Evolutionary conservation across 148 eudicot genomes (phyloP), one percentile per base, ranked within the genome.

Genomic region (Vaccinium vitisidaea): DNA sequence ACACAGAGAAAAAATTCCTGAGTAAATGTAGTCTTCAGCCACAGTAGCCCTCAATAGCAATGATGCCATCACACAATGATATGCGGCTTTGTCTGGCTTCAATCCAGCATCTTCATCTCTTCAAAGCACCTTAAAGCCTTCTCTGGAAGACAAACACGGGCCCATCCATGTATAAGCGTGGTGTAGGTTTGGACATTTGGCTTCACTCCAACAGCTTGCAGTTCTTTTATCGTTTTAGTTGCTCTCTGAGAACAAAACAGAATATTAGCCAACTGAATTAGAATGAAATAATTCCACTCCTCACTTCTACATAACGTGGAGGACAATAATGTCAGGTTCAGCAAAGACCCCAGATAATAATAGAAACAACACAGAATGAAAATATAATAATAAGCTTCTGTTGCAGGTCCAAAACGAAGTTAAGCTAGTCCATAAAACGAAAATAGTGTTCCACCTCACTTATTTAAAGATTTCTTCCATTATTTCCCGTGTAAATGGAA

Each of bases 41-140:
- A 95, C 85, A 11, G 94, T 92, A 46, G 98, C 99, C 84, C 99
- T 89, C 9, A 98, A 93, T 74, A 97, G 80, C 85, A 97, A 87
- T 8, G 98, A 92, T 21, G 98, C 92, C 95, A 97, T 93, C 74
- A 97, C 84, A 83, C 98, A 97, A 84, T 97, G 99, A 89, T 95
- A 97, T 11, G 94, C 98, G 3, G 98, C 99, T 86, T 92, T 95
- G 89, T 97, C 99, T 4, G 98, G 94, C 85, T 90, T 86, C 78
- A 95, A 84, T 0, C 98, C 96, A 1, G 90, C 67, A 52, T 76
- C 86, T 95, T 97, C 98, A 97, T 93, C 39, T 94, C 89, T 83
- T 94, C 87, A 63, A 87, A 97, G 83, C 98, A 94, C 85, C 85
- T 91, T 32, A 95, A 87, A 14, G 99, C 98, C 83, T 95, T 97